Base-by-base conservation (phyloP, 164 flowering plant species). In the Stephania cephalantha region DNA sequence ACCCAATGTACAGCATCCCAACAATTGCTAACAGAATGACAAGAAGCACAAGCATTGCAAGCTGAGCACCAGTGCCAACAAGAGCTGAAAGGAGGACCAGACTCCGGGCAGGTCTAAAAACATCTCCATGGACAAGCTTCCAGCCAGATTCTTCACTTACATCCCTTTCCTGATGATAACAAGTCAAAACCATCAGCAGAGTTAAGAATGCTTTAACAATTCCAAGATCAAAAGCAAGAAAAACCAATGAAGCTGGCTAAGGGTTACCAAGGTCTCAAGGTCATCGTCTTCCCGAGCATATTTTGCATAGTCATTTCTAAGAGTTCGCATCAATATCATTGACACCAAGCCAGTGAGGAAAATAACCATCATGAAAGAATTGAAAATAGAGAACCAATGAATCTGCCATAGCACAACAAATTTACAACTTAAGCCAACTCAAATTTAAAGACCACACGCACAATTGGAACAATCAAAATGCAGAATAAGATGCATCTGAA, bases 41-140 rank as follows among this genome's bases (percentile, higher is more conserved):
- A 71, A 95, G 93, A 66, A 95, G 97, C 78, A 95, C 90, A 78
- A 93, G 96, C 85, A 86, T 75, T 9, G 95, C 94, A 45, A 95
- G 88, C 86, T 95, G 99, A 76, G 99, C 98, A 68, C 99, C 99
- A 9, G 95, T 95, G 46, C 99, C 99, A 84, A 95, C 97, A 79
- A 93, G 85, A 75, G 99, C 99, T 61, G 99, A 92, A 68, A 88
- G 90, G 29, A 95, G 22, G 79, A 87, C 96, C 73, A 93, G 80
- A 81, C 63, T 88, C 80, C 87, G 89, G 42, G 99, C 88, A 81
- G 97, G 83, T 73, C 99, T 85, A 78, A 95, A 95, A 75, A 95
- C 99, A 90, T 95, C 99, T 31, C 99, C 99, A 83, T 95, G 99
- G 69, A 95, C 98, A 86, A 95, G 98, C 78, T 95, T 95, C 99